Base-by-base conservation (phyloP, 257 asterid genomes). In the Prunella vulgaris region DNA sequence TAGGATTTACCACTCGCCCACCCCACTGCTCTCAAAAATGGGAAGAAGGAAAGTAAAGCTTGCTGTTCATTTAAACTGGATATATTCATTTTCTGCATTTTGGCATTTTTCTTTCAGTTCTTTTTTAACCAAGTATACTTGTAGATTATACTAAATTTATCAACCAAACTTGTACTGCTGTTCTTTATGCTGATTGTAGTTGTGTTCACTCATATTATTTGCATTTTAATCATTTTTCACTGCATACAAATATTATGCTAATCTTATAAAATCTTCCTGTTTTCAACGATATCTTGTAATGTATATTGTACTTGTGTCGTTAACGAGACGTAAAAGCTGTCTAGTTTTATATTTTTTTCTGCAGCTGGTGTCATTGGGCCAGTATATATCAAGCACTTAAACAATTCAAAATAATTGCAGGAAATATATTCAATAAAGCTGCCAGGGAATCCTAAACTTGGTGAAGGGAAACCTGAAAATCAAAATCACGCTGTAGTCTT, bases 381-480 rank as follows among this genome's bases (percentile, higher is more conserved):
- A 25, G 51, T 77, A 24, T 64, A 21, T 64, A 61, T 62, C 24
- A 57, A 63, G 53, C 60, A 35, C 65, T 20, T 37, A 30, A 27
- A 38, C 57, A 37, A 12, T 67, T 53, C 61, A 49, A 24, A 70
- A 49, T 18, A 57, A 49, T 58, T 71, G 75, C 90, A 94, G 99
- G 99, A 94, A 82, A 86, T 94, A 25, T 94, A 94, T 80, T 94
- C 97, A 13, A 79, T 94, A 68, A 94, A 88, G 77, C 78, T 94
- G 77, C 99, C 99, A 37, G 99, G 99, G 66, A 86, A 91, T 83
- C 99, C 99, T 58, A 91, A 91, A 84, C 85, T 94, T 70, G 99
- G 99, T 79, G 99, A 93, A 87, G 99, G 99, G 75, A 93, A 93
- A 75, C 99, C 99, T 28, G 99, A 93, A 86, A 93, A 93, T 87